These are phyloP conservation scores for Adansonia madagascariensis DNA, from an alignment of 441 rosid genomes.

Conservation along the genomic window DNA sequence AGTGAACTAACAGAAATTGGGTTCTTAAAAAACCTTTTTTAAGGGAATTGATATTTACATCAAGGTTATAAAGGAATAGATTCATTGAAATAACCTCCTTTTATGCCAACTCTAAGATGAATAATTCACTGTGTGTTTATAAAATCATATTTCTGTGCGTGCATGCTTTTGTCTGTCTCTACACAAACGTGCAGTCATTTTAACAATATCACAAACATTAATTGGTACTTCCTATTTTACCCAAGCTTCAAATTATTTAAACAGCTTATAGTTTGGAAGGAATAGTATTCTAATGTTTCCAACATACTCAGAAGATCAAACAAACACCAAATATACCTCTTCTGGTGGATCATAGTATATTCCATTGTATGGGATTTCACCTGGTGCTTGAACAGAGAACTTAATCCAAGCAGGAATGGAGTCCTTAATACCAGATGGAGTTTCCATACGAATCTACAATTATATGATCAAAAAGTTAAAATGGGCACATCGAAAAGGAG, in stretches of 20 bases:
- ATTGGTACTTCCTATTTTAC: not conserved
- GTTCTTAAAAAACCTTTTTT: not conserved
- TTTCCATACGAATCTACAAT: constrained; percentile 89
- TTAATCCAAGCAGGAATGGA: constrained; percentile 99
- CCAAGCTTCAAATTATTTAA: constrained; percentile 16
- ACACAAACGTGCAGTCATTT: constrained; percentile 5
- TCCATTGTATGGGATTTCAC: constrained; percentile 93
- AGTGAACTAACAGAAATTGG: constrained; percentile 3
- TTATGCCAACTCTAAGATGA: not conserved
- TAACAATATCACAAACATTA: constrained; percentile 7
- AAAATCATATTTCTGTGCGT: not conserved
- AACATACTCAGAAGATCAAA: constrained; percentile 17
- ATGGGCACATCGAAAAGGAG: not conserved
- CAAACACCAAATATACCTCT: constrained; percentile 56
- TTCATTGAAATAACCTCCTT: not conserved
- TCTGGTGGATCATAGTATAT: constrained; percentile 94
- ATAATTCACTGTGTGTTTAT: not conserved
- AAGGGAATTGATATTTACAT: not conserved
- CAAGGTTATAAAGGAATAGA: not conserved
- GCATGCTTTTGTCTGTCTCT: not conserved
- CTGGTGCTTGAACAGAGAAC: constrained; percentile 90
- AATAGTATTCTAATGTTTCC: constrained; percentile 7
- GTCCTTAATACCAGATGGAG: constrained; percentile 92
- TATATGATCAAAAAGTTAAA: constrained; percentile 25
- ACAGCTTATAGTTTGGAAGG: constrained; percentile 1